Conservation (phyloP, 1,139 yeast genomes). For the Pichia sp. region DNA sequence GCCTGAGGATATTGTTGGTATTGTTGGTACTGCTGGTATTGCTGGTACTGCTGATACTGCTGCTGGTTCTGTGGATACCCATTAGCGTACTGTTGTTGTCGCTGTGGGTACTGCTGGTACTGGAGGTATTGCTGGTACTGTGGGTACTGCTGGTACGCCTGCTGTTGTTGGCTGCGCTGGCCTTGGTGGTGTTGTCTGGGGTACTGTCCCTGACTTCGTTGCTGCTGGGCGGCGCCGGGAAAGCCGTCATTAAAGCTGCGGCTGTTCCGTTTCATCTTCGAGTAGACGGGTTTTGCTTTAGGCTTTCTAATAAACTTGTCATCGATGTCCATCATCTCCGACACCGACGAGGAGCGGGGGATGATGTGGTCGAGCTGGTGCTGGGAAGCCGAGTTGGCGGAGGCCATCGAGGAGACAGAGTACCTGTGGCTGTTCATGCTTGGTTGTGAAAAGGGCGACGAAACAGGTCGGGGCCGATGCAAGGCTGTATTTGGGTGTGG, state of each 20-base stretch:
- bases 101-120: background rate
- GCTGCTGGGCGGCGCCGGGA: background rate
- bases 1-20: background rate
- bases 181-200: background rate
- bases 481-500: too few relatives aligned
- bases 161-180: background rate
- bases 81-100: background rate
- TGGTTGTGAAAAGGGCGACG: too few relatives aligned
- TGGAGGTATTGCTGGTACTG: constrained; percentile 4
- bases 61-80: constrained; percentile 2
- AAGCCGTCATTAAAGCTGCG: background rate
- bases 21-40: constrained; percentile 2
- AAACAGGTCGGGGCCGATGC: too few relatives aligned
- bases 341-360: constrained; percentile 37
- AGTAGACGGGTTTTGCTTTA: constrained; percentile 24
- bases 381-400: constrained; percentile 14
- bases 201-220: background rate
- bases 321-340: constrained; percentile 34
- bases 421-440: constrained; percentile 2
- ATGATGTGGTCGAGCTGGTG: constrained; percentile 12
- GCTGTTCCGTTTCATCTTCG: constrained; percentile 12
- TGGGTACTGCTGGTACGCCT: constrained; percentile 1
- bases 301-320: constrained; percentile 38
- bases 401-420: constrained; percentile 19
- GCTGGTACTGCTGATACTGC: background rate